Conservation (phyloP, 805 yeast genomes). For the Candida dajiaensis region DNA sequence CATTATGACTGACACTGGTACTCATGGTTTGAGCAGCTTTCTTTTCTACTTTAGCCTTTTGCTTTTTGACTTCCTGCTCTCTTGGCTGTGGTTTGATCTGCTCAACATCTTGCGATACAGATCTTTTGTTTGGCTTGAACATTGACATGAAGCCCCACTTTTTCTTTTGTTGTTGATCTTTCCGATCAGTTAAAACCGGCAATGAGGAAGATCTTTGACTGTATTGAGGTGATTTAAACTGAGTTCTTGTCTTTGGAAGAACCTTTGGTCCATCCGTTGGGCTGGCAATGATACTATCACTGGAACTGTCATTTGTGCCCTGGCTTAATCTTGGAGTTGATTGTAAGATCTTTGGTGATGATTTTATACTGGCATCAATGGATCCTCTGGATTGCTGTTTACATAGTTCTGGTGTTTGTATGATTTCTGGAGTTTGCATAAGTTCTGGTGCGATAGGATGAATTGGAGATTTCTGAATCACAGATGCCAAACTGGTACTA, state of each 20-base stretch:
- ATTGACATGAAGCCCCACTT: constrained; percentile 21
- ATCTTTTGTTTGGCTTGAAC: constrained; percentile 16
- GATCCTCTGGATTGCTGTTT: neutral
- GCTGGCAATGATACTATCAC: neutral
- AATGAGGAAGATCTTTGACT: constrained; percentile 20
- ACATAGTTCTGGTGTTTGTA: constrained; percentile 5
- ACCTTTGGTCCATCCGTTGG: constrained; percentile 3
- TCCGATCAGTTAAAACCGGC: constrained; percentile 12
- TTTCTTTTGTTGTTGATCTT: constrained; percentile 4
- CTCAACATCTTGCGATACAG: constrained; percentile 14
- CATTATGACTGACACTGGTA: constrained; percentile 15
- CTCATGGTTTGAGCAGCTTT: neutral
- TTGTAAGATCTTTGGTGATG: constrained; percentile 3
- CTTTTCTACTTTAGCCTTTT: neutral
- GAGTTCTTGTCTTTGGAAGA: constrained; percentile 7
- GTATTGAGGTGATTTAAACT: constrained; percentile 10
- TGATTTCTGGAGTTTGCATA: constrained; percentile 7
- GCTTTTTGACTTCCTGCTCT: neutral
- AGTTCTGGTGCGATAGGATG: constrained; percentile 7
- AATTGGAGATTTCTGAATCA: constrained; percentile 3
- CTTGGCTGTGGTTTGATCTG: constrained; percentile 2
- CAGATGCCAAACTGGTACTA: constrained; percentile 12
- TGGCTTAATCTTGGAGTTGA: neutral
- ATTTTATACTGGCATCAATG: neutral
- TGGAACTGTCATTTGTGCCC: neutral